These are phyloP conservation scores for Monosporozyma unispora DNA, from an alignment of 805 yeast genomes.

Conservation along the genomic window DNA sequence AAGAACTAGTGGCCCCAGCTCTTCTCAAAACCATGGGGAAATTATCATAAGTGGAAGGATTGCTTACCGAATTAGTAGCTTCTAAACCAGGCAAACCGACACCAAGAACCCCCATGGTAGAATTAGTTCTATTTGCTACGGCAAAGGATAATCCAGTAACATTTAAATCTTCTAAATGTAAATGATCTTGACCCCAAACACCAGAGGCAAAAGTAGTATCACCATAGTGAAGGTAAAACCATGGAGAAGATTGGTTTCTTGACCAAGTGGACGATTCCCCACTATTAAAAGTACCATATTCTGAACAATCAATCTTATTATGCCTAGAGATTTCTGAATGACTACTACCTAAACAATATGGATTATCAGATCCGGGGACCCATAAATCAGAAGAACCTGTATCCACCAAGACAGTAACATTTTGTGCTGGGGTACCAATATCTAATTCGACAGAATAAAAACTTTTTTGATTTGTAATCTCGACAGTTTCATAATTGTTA, in stretches of 20 bases:
- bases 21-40: conserved; percentile 15
- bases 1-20: conserved; percentile 35
- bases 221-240: conserved; percentile 41
- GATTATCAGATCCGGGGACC: conserved; percentile 34
- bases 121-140: conserved; percentile 28
- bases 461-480: conserved; percentile 31
- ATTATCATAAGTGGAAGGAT: conserved; percentile 9
- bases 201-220: conserved; percentile 45
- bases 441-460: conserved; percentile 35
- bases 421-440: conserved; percentile 39
- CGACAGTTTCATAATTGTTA: conserved; percentile 7
- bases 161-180: conserved; percentile 43
- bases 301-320: conserved; percentile 25
- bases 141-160: conserved; percentile 28
- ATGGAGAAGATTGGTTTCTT: conserved; percentile 25
- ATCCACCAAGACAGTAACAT: conserved; percentile 39
- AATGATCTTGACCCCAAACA: conserved; percentile 38
- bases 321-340: neutral
- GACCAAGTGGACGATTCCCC: conserved; percentile 29
- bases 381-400: conserved; percentile 66
- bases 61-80: conserved; percentile 37
- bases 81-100: conserved; percentile 52
- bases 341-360: conserved; percentile 17
- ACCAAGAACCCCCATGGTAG: conserved; percentile 42
- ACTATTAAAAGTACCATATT: conserved; percentile 34